A percentile compares a stretch with the other conserved stretches of the same genome.
These are phyloP conservation scores for Lentinula raphanica DNA, from an alignment of 768 basidiomycete species.

Conservation along the genomic window DNA sequence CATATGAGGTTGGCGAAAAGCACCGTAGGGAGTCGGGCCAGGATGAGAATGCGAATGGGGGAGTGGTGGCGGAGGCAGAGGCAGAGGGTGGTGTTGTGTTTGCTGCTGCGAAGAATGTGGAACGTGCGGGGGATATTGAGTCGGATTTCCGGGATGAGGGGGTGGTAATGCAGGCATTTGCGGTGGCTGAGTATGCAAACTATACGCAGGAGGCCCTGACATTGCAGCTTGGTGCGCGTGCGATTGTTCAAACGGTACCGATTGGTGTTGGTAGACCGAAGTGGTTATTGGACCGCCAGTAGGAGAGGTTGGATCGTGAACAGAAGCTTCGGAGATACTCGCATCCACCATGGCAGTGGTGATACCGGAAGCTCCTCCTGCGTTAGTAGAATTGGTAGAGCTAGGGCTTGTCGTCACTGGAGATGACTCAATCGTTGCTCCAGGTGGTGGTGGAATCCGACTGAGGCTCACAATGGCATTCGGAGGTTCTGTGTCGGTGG, in stretches of 20 bases:
- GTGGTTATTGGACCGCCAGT: neutral
- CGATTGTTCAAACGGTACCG: neutral
- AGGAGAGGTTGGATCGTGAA: neutral
- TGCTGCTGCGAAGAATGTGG: conserved; percentile 14
- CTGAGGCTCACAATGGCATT: neutral
- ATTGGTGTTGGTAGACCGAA: neutral
- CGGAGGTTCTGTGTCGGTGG: neutral
- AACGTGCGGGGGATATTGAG: neutral
- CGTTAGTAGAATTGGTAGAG: neutral
- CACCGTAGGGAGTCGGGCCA: neutral
- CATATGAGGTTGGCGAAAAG: conserved; percentile 1
- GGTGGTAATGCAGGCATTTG: neutral
- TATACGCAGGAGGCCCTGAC: neutral
- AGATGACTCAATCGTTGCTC: conserved; percentile 10
- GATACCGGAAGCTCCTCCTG: neutral
- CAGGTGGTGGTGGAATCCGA: conserved; percentile 15
- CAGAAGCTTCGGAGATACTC: neutral
- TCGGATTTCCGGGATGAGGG: neutral
- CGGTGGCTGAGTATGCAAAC: neutral
- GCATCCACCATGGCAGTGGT: neutral
- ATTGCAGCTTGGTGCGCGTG: neutral
- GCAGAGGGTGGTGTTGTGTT: conserved; percentile 6
- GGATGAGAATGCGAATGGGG: conserved; percentile 6
- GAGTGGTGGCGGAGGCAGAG: neutral
- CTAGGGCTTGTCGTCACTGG: neutral